Evolutionary conservation across 352 stramenopile genomes (phyloP).

Genomic region (Blastocystis sp.): DNA sequence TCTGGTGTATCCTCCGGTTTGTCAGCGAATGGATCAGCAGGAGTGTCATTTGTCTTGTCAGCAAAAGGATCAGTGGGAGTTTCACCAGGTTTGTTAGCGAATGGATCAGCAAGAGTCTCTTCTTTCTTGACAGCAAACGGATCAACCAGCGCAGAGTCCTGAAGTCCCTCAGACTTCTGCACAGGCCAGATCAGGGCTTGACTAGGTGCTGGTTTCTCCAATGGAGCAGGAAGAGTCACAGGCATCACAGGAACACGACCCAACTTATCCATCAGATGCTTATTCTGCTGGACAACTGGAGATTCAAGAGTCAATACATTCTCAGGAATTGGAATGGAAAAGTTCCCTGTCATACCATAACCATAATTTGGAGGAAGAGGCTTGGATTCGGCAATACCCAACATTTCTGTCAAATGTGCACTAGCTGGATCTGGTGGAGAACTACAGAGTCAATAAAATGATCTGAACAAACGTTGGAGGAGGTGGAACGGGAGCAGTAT

Average conservation of each 20-base stretch:
- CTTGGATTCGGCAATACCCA: too few species aligned
- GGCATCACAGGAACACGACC: conserved; percentile 17
- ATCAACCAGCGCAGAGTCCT: neutral
- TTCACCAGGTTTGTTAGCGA: neutral
- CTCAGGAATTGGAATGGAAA: neutral
- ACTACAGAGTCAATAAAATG: too few species aligned
- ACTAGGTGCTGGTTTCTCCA: neutral
- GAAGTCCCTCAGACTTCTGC: neutral
- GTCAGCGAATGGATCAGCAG: conserved; percentile 25
- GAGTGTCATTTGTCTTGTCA: neutral
- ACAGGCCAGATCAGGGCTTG: neutral
- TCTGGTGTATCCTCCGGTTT: neutral
- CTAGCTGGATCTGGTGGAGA: too few species aligned
- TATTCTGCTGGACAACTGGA: neutral
- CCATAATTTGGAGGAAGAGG: neutral
- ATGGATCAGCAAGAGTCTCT: neutral
- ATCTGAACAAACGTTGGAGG: too few species aligned
- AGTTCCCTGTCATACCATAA: neutral
- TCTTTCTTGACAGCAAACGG: conserved; percentile 28
- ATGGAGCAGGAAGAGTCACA: neutral
- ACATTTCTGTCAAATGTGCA: too few species aligned
- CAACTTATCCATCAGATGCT: neutral
- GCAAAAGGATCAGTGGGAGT: conserved; percentile 3
- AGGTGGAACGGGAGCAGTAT: neutral
- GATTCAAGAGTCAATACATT: neutral